Evolutionary conservation across 164 flowering plant species (phyloP), one percentile per base, ranked within the genome.

Genomic region (Houttuynia cordata): DNA sequence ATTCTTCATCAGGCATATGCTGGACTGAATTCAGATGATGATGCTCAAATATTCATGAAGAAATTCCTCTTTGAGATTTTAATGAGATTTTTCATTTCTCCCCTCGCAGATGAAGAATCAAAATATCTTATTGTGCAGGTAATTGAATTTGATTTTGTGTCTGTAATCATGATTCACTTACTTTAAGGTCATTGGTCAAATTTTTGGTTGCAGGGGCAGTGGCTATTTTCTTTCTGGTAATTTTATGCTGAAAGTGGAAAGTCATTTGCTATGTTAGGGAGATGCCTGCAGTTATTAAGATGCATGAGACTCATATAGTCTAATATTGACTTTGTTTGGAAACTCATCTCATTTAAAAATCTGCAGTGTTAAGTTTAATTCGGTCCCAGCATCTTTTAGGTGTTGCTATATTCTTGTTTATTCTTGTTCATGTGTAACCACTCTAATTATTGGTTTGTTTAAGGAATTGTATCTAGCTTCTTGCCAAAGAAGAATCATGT

Each of bases 81-180:
- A 34, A 56, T 86, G 67, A 80, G 82, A 66, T 84, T 84, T 63
- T 87, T 80, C 73, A 21, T 68, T 61, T 87, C 93, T 54, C 74
- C 93, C 64, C 77, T 85, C 67, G 74, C 91, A 55, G 96, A 89
- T 73, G 55, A 67, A 73, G 87, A 79, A 50, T 78, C 92, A 42
- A 87, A 75, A 73, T 68, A 71, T 55, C 75, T 89, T 67, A 86
- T 92, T 71, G 78, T 92, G 74, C 88, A 79, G 98, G 98, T 92
- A 67, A 72, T 51, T 59, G 53, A 59, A 37, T 17, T 52, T 18
- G 47, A 50, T 37, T n/a, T n/a, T n/a, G n/a, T n/a, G n/a, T n/a
- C n/a, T n/a, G n/a, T n/a, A n/a, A n/a, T n/a, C n/a, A n/a, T n/a
- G n/a, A n/a, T n/a, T n/a, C n/a, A n/a, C n/a, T n/a, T n/a, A n/a